Percentiles rank a stretch among this genome's conserved stretches.
Conservation (phyloP, 1,284 basidiomycete species). For the Schizopora paradoxa region DNA sequence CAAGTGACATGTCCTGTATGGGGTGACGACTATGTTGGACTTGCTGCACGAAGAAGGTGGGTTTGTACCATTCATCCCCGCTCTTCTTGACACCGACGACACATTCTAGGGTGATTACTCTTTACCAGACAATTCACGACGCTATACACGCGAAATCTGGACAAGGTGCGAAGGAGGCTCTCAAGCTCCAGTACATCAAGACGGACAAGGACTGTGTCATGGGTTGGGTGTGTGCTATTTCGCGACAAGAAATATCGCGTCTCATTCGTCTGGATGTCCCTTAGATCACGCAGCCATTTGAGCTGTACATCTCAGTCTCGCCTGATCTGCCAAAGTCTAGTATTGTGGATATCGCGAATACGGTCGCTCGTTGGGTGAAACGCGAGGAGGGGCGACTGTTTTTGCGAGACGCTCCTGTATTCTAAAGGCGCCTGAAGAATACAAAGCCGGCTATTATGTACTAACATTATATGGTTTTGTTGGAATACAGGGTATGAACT, state of each 20-base stretch:
- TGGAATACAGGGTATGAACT: no score
- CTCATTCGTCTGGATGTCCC: background rate
- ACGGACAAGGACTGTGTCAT: conserved; percentile 85
- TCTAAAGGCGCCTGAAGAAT: conserved; percentile 40
- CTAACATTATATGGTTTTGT: no score
- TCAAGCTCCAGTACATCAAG: conserved; percentile 81
- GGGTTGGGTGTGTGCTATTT: conserved; percentile 65
- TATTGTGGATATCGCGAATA: conserved; percentile 81
- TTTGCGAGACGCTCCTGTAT: conserved; percentile 82
- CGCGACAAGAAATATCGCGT: no score
- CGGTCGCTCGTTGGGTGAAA: conserved; percentile 86
- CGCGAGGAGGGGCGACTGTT: conserved; percentile 81
- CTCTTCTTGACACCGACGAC: background rate
- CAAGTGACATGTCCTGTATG: conserved; percentile 83
- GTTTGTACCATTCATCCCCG: conserved; percentile 14
- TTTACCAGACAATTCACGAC: conserved; percentile 84
- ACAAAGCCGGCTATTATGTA: no score
- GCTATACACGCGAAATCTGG: conserved; percentile 81
- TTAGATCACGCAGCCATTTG: conserved; percentile 89
- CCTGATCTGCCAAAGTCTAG: conserved; percentile 83
- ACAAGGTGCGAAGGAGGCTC: conserved; percentile 61
- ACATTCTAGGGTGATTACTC: conserved; percentile 58
- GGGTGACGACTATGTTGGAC: conserved; percentile 74
- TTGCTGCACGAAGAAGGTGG: conserved; percentile 56
- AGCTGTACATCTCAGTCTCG: conserved; percentile 82